Evolutionary conservation across 805 yeast species (phyloP), one percentile per base, ranked within the genome.

Genomic region (Teunomyces atbi): DNA sequence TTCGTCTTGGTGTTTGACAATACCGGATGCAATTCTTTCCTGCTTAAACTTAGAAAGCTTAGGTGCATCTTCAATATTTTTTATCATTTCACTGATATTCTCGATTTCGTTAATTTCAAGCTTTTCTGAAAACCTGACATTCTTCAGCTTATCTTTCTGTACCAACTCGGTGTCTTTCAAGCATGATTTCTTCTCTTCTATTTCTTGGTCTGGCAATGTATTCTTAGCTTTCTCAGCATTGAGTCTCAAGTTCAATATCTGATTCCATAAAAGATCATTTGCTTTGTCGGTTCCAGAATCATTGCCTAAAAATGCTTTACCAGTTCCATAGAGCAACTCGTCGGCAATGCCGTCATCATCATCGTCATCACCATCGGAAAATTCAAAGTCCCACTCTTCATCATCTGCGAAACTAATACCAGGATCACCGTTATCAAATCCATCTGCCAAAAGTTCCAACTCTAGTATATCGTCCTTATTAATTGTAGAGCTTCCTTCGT

Each of bases 71-170:
- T 60, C 56, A 12, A 58, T 60, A 12, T 64, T 54, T 50, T 61
- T 73, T 49, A 79, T 55, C 30, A 72, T 72, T 26, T 72, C 73
- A 57, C 83, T 79, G 2, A 81, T 68, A 51, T 81, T 78, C 41
- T 79, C 85, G 41, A 84, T 72, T 46, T 81, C 82, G 50, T 82
- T 83, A 8, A 85, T 76, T 38, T 82, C 78, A 27, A 82, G 67
- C 2, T 65, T 65, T 1, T 71, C 70, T 0, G 82, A 71, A 64
- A 84, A 84, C 13, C 74, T 61, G 7, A 84, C 89, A 2, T 77
- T 63, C 53, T 80, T 81, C 32, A 43, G 42, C 3, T 21, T 36
- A 3, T 26, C 33, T 35, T 36, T 11, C 12, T 30, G 18, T 16
- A 39, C 29, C n/a, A 18, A 26, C 7, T 15, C 27, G 3, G 23